Conservation (phyloP, 2,329 filamentous ascomycete species). For the Talaromyces pinophilus region DNA sequence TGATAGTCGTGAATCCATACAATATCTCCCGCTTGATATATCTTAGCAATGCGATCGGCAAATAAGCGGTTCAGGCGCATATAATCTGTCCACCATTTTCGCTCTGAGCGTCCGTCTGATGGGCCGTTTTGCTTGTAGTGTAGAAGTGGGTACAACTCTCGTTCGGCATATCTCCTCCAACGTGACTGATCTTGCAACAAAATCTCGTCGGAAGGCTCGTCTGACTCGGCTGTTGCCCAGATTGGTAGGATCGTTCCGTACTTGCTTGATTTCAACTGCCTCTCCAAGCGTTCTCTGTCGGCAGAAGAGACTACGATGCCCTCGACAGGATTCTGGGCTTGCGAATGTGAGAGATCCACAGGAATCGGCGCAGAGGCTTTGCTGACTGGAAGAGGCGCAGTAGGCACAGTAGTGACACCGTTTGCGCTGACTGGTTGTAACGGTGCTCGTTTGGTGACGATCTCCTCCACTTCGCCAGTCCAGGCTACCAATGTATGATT, state of each 20-base stretch:
- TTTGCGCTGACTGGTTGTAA: conserved; percentile 37
- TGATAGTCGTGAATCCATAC: conserved; percentile 95
- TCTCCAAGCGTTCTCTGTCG: conserved; percentile 73
- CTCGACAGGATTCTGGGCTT: conserved; percentile 63
- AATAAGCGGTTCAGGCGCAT: conserved; percentile 91
- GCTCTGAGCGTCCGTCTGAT: conserved; percentile 77
- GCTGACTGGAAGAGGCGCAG: conserved; percentile 56
- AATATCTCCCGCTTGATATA: conserved; percentile 90
- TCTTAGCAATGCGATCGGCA: conserved; percentile 80
- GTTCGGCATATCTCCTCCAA: conserved; percentile 89
- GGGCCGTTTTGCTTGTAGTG: conserved; percentile 96
- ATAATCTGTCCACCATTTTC: conserved; percentile 87
- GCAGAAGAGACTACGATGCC: conserved; percentile 69
- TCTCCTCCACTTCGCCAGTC: conserved; percentile 81
- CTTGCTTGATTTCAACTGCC: conserved; percentile 69
- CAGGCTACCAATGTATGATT: conserved; percentile 91
- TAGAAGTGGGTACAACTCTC: conserved; percentile 87
- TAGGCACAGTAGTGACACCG: conserved; percentile 25
- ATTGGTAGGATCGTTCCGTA: conserved; percentile 81
- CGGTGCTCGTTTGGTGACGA: conserved; percentile 32
- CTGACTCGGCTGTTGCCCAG: conserved; percentile 79
- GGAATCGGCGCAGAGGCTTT: conserved; percentile 79
- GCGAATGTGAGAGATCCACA: conserved; percentile 61
- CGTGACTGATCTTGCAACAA: conserved; percentile 77
- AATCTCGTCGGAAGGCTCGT: conserved; percentile 67